phyloP scores from a whole-genome alignment of 192 early-diverging fungal genomes.

The Rhizophagus prolifer region DNA sequence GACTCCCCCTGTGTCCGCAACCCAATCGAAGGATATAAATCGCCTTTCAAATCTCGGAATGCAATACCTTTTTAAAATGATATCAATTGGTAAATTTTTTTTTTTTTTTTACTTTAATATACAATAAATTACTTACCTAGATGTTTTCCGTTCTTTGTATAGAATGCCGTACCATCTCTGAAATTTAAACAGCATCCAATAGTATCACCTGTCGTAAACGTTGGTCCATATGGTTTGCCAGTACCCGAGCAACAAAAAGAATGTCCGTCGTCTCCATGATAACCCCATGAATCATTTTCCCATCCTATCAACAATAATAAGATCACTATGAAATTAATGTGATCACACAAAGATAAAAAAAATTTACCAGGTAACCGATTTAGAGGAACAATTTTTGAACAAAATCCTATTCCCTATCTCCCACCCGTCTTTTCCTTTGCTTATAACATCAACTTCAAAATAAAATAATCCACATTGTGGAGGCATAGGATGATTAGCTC shows the following conservation, averaged over 20 bases:
- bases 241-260: constrained; percentile 72
- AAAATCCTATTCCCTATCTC: constrained; percentile 75
- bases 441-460: constrained; percentile 82
- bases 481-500: constrained; percentile 80
- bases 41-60: constrained; percentile 44
- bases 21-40: constrained; percentile 73
- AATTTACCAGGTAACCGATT: constrained; percentile 78
- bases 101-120: not conserved
- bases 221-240: constrained; percentile 83
- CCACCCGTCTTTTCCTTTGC: constrained; percentile 85
- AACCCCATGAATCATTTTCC: constrained; percentile 90
- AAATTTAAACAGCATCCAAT: constrained; percentile 95
- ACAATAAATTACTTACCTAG: constrained; percentile 47
- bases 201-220: constrained; percentile 87
- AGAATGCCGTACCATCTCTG: constrained; percentile 70
- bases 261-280: constrained; percentile 96
- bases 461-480: constrained; percentile 88
- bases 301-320: constrained; percentile 61
- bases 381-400: constrained; percentile 48
- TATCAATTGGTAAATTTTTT: not conserved
- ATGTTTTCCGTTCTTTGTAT: constrained; percentile 88
- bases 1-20: constrained; percentile 71
- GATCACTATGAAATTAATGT: not conserved
- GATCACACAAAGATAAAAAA: not conserved
- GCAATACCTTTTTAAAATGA: constrained; percentile 33